Evolutionary conservation across 768 basidiomycete species (phyloP).

Genomic region (Russula brevipes): DNA sequence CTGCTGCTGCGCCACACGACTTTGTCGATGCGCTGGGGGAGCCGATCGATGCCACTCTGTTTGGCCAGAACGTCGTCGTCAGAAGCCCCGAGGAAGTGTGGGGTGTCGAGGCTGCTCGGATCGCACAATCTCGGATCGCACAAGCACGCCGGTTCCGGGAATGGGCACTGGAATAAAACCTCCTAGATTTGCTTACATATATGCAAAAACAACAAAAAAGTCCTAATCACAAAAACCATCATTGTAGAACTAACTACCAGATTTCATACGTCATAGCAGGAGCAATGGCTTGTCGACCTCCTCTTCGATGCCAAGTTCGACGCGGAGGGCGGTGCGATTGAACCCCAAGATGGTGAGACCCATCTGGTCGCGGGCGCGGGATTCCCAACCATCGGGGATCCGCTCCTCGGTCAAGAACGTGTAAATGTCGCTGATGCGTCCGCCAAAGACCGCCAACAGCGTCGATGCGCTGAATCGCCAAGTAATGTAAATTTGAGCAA

Average conservation of each 20-base stretch:
- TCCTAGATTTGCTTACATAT: neutral
- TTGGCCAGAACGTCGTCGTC: neutral
- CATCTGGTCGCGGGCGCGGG: conserved; percentile 45
- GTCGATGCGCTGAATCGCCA: conserved; percentile 48
- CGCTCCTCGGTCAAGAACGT: conserved; percentile 62
- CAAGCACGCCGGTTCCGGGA: conserved; percentile 15
- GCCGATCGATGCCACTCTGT: conserved; percentile 8
- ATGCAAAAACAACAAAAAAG: neutral
- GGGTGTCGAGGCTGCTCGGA: conserved; percentile 14
- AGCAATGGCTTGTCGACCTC: conserved; percentile 24
- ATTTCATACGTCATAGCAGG: conserved; percentile 6
- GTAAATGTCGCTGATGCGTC: conserved; percentile 50
- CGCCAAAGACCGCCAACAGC: conserved; percentile 61
- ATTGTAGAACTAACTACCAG: neutral
- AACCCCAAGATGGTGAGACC: conserved; percentile 58
- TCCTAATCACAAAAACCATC: neutral
- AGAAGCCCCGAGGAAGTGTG: conserved; percentile 19
- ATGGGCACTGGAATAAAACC: conserved; percentile 5
- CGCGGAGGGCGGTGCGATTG: conserved; percentile 38
- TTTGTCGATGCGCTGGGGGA: conserved; percentile 30
- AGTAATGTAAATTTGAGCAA: neutral
- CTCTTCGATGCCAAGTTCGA: conserved; percentile 33
- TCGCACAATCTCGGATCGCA: conserved; percentile 4
- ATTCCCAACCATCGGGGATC: conserved; percentile 67
- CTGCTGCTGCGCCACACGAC: neutral